phyloP scores from a whole-genome alignment of 345 rosid genomes.

The Sonneratia alba region DNA sequence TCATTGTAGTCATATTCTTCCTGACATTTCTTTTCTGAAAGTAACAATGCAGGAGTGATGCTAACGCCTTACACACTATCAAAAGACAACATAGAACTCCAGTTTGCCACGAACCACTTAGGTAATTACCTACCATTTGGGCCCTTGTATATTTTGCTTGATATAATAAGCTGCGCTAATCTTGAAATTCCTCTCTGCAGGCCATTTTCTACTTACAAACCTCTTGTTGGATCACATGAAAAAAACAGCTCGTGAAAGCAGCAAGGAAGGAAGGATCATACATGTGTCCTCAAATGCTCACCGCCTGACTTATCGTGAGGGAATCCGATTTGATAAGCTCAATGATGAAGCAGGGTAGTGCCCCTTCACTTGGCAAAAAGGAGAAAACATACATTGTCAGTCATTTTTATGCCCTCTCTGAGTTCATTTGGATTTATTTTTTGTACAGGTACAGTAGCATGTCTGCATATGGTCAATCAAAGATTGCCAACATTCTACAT shows the following conservation, averaged over 20 bases:
- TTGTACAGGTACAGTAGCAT: slow-evolving; percentile 36
- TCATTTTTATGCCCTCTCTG: not conserved
- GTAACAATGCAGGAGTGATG: slow-evolving; percentile 49
- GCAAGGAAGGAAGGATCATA: slow-evolving; percentile 62
- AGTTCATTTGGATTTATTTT: slow-evolving; percentile 2
- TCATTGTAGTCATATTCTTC: not conserved
- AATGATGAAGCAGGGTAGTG: slow-evolving; percentile 49
- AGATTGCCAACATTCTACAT: slow-evolving; percentile 72
- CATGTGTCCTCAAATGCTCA: slow-evolving; percentile 64
- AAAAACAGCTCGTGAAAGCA: slow-evolving; percentile 46
- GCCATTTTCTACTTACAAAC: slow-evolving; percentile 65
- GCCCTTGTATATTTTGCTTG: not conserved
- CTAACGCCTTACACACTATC: slow-evolving; percentile 33
- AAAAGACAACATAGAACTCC: slow-evolving; percentile 39
- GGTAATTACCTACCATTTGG: slow-evolving; percentile 15
- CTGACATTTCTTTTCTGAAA: slow-evolving; percentile 13
- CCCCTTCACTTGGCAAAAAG: not conserved
- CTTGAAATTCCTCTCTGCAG: slow-evolving; percentile 23
- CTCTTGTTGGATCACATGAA: slow-evolving; percentile 69
- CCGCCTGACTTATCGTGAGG: slow-evolving; percentile 39
- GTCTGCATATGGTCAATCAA: slow-evolving; percentile 65
- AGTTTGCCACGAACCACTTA: slow-evolving; percentile 48
- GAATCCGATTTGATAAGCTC: slow-evolving; percentile 52
- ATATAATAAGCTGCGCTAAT: not conserved
- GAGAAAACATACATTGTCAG: not conserved